Evolutionary conservation across 805 yeast species (phyloP), one percentile per base, ranked within the genome.

Genomic region (Ogataea sp.): DNA sequence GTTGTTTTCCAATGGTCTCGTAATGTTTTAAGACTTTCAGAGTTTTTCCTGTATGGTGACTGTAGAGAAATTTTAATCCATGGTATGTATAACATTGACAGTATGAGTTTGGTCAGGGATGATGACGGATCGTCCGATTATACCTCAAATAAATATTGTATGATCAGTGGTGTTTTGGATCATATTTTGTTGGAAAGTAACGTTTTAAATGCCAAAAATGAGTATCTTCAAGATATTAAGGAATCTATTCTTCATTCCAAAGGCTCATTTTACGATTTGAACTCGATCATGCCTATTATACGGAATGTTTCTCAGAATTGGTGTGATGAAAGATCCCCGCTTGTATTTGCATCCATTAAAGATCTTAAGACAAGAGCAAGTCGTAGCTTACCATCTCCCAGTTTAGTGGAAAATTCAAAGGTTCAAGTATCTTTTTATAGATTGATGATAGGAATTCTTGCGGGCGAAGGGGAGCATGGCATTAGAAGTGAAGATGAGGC

Each of bases 161-260:
- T 79, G 18, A 65, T 80, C 6, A 78, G 84, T 51, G 93, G 89
- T 2, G 62, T 82, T 1, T 70, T 80, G 20, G 89, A 81, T 55
- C 70, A 70, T 43, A 43, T 79, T 15, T 41, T 43, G 6, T 27
- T 60, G 49, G 49, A 47, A 39, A 49, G 26, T 11, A 23, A 23
- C 10, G 11, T 11, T 23, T 7, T 23, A 7, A 47, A 41, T 2
- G 50, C 49, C 4, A 38, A 52, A 33, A 39, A 43, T 38, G 35
- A 43, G 42, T 42, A 55, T 37, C 52, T 52, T 32, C 38, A 38
- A 5, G 62, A 16, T 17, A 15, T 37, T 51, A 7, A 10, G 24
- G 37, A 14, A 28, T 39, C 23, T 17, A n/a, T 17, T 21, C 17
- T 11, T 13, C 2, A 20, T 32, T 23, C 33, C 10, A 6, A 16